Evolutionary conservation across 495 filamentous ascomycete genomes (phyloP).

Genomic region (Hypoxylon lienhwacheense): DNA sequence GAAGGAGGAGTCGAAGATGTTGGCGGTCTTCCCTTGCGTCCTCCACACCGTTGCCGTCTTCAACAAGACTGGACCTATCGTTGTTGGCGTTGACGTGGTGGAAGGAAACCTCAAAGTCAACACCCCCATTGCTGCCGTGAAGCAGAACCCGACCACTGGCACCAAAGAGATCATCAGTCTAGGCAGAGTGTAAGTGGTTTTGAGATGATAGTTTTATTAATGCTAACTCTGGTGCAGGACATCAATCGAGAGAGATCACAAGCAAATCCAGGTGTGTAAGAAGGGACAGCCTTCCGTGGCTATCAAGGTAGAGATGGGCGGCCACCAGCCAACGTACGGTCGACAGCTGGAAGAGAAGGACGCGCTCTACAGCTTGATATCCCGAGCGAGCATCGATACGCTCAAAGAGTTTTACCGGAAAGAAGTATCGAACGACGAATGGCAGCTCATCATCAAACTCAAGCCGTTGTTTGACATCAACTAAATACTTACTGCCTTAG

Average conservation of each 20-base stretch:
- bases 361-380: constrained; percentile 82
- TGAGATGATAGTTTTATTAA: constrained; percentile 6
- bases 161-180: constrained; percentile 79
- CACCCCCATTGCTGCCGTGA: constrained; percentile 86
- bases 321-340: constrained; percentile 93
- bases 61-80: constrained; percentile 97
- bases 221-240: constrained; percentile 56
- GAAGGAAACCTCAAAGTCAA: constrained; percentile 84
- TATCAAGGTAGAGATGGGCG: constrained; percentile 91
- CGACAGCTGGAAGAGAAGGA: constrained; percentile 96
- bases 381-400: constrained; percentile 83
- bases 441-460: constrained; percentile 86
- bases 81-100: constrained; percentile 91
- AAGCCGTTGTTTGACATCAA: constrained; percentile 92
- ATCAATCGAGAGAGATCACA: constrained; percentile 97
- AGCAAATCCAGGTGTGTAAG: constrained; percentile 86
- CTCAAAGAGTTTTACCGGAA: constrained; percentile 94
- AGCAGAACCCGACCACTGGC: constrained; percentile 73
- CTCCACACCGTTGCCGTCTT: constrained; percentile 88
- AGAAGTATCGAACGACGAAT: constrained; percentile 93
- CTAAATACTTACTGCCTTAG: too few species aligned
- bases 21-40: constrained; percentile 96
- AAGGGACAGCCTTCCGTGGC: constrained; percentile 95
- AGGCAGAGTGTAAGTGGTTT: constrained; percentile 86
- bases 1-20: constrained; percentile 93